Evolutionary conservation across 768 basidiomycete genomes (phyloP).

Genomic region (Clathrus columnatus): DNA sequence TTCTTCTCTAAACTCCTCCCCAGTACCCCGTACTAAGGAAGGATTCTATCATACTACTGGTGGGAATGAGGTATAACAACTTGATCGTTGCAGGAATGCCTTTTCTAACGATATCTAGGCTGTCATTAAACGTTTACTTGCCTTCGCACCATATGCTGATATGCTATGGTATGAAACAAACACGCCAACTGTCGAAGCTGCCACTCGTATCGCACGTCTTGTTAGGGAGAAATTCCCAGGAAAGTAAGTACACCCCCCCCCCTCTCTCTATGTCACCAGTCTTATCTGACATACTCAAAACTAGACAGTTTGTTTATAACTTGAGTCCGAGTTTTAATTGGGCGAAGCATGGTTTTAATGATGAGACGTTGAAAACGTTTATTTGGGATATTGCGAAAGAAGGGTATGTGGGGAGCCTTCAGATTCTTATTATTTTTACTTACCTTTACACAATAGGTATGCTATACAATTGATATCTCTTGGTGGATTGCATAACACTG

Average conservation of each 20-base stretch:
- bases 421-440: slow-evolving; percentile 10
- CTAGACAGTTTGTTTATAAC: slow-evolving; percentile 84
- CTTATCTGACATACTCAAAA: slow-evolving; percentile 6
- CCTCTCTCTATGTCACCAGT: not conserved
- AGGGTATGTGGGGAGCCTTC: slow-evolving; percentile 38
- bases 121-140: slow-evolving; percentile 71
- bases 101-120: slow-evolving; percentile 30
- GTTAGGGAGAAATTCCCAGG: slow-evolving; percentile 65
- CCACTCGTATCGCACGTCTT: slow-evolving; percentile 64
- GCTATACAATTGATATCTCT: slow-evolving; percentile 85
- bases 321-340: slow-evolving; percentile 93
- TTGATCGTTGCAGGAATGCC: not conserved
- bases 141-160: slow-evolving; percentile 82
- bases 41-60: slow-evolving; percentile 86
- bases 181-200: slow-evolving; percentile 73
- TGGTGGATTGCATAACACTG: slow-evolving; percentile 82
- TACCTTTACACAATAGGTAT: slow-evolving; percentile 43
- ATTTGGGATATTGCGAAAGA: slow-evolving; percentile 87
- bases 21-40: slow-evolving; percentile 81
- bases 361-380: slow-evolving; percentile 72
- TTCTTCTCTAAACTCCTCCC: not conserved
- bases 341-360: slow-evolving; percentile 73
- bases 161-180: slow-evolving; percentile 92
- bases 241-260: slow-evolving; percentile 38
- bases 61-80: slow-evolving; percentile 49